These are phyloP conservation scores for Neurospora crassa DNA, from an alignment of 2,329 filamentous ascomycete species.

Conservation along the genomic window DNA sequence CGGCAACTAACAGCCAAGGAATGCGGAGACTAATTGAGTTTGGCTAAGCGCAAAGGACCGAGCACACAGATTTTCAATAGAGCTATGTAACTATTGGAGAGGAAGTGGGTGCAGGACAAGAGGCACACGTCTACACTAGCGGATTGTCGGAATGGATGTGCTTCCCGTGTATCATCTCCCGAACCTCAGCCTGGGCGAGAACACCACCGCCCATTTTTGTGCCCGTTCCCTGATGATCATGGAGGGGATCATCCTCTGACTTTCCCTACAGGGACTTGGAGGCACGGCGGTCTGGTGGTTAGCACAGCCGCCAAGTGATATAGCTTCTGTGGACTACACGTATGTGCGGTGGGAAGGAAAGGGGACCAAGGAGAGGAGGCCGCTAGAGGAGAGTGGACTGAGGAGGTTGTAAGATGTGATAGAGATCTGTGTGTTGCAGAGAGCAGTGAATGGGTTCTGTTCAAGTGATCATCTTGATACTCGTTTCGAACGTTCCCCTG, in stretches of 20 bases:
- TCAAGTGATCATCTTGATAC: not conserved
- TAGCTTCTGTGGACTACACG: not conserved
- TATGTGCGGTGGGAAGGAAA: not conserved
- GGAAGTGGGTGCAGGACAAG: not conserved
- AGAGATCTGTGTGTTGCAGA: not conserved
- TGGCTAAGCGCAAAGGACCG: not conserved
- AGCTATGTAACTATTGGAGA: not conserved
- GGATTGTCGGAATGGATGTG: not conserved
- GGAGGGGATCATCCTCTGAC: not conserved
- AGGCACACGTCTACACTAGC: not conserved
- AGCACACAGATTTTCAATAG: not conserved
- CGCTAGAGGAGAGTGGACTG: not conserved
- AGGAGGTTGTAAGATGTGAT: not conserved
- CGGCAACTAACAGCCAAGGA: not conserved
- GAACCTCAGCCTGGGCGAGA: not conserved
- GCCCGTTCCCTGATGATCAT: not conserved
- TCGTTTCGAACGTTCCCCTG: not conserved
- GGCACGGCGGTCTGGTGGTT: not conserved
- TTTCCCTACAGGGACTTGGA: not conserved
- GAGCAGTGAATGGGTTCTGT: not conserved
- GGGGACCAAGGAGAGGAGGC: not conserved
- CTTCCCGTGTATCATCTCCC: not conserved
- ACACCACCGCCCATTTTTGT: not conserved
- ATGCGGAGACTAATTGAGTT: not conserved
- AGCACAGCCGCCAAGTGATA: not conserved